Base-by-base conservation (phyloP, 352 stramenopile genomes). In the Pythium rishiriense region DNA sequence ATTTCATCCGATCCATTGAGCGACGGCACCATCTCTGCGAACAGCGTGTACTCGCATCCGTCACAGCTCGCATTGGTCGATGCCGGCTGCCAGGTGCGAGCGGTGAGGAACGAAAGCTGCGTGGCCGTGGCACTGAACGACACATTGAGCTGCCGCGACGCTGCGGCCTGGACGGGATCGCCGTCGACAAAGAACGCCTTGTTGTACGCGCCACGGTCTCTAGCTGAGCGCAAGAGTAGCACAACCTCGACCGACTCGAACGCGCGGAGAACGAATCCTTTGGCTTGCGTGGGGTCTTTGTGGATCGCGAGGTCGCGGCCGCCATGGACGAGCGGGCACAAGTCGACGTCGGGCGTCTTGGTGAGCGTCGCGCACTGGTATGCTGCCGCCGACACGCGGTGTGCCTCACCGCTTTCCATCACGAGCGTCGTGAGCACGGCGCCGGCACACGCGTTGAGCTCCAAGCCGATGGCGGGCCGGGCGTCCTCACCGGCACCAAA, bases 331-430 rank as follows among this genome's bases (percentile, higher is more conserved):
- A 62, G 56, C 8, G 72, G 70, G 48, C 72, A 79, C 21, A 79
- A 21, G 39, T 74, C 66, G 17, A 69, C 33, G 1, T n/a, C 28
- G 21, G 64, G 43, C 24, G 68, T 64, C 25, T 69, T 35, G 29
- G 58, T 60, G 42, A 79, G 17, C 24, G 70, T 78, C 31, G 66
- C 24, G 67, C 72, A 79, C 56, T 79, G 72, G 61, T 79, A 76
- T 22, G 42, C 35, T 2, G 72, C 68, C 1, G 68, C 69, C 25
- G 72, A 79, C 26, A 79, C 68, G 4, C n/a, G 58, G 15, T 46
- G 48, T 4, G 43, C 45, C 15, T 26, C n/a, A 56, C 24, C 59
- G 26, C 74, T 17, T 46, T 19, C 42, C 49, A 65, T 62, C 37
- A 45, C 28, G 21, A 79, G 45, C 28, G 69, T 75, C 26, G 62